phyloP scores from a whole-genome alignment of 2,329 filamentous ascomycete species.

The Pseudocercospora ulei region DNA sequence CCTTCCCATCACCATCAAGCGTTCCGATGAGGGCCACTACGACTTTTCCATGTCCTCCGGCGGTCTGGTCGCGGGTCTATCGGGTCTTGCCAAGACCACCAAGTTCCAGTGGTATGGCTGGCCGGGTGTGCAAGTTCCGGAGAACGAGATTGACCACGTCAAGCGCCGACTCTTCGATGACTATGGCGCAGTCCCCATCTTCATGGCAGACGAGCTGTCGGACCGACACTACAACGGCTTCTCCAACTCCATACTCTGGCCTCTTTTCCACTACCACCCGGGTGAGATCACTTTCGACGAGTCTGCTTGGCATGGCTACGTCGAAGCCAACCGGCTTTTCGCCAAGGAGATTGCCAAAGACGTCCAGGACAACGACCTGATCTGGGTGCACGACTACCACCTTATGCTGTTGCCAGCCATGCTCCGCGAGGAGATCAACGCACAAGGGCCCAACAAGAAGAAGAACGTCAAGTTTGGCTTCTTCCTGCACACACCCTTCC shows the following conservation, averaged over 20 bases:
- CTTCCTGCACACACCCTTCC: slow-evolving; percentile 95
- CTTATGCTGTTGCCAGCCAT: slow-evolving; percentile 93
- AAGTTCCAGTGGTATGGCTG: slow-evolving; percentile 98
- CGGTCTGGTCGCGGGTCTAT: slow-evolving; percentile 85
- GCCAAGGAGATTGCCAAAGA: slow-evolving; percentile 78
- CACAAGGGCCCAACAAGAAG: slow-evolving; percentile 51
- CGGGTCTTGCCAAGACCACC: slow-evolving; percentile 80
- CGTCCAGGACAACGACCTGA: slow-evolving; percentile 82
- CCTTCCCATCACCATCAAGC: slow-evolving; percentile 92
- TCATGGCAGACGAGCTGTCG: slow-evolving; percentile 84
- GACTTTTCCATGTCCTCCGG: slow-evolving; percentile 94
- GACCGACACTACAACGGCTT: slow-evolving; percentile 98
- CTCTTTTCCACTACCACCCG: slow-evolving; percentile 95
- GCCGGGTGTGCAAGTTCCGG: slow-evolving; percentile 86
- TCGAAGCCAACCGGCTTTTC: slow-evolving; percentile 84
- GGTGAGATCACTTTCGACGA: slow-evolving; percentile 98
- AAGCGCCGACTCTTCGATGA: slow-evolving; percentile 72
- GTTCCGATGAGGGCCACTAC: slow-evolving; percentile 82
- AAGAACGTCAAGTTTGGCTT: slow-evolving; percentile 97
- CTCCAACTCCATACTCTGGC: slow-evolving; percentile 96
- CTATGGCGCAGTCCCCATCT: slow-evolving; percentile 82
- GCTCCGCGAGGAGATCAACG: slow-evolving; percentile 72
- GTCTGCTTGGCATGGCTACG: slow-evolving; percentile 84
- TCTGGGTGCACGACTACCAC: slow-evolving; percentile 99
- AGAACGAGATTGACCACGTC: slow-evolving; percentile 65